Percentiles rank a stretch among this genome's conserved stretches.
Evolutionary conservation across 2,329 filamentous ascomycete genomes (phyloP).

Genomic region (Tolypocladium guangdongense): DNA sequence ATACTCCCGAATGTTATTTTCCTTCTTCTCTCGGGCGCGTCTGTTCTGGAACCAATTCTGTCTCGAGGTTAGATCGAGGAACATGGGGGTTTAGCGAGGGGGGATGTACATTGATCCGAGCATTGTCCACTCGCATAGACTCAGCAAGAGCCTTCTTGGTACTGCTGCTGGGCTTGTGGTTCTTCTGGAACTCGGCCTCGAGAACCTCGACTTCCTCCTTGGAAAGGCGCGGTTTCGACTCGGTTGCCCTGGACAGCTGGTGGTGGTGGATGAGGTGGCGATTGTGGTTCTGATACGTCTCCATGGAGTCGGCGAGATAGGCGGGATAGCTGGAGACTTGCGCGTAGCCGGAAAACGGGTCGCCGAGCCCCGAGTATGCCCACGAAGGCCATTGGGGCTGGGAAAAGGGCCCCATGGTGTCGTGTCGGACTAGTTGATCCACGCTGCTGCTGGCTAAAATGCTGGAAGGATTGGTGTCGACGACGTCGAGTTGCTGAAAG

Average conservation of each 20-base stretch:
- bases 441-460: no score
- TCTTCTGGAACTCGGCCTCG: constrained; percentile 51
- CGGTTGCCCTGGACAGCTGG: constrained; percentile 28
- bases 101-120: constrained; percentile 48
- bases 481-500: neutral
- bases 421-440: neutral
- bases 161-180: constrained; percentile 52
- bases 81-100: neutral
- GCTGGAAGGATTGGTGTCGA: no score
- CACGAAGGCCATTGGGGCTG: constrained; percentile 25
- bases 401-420: constrained; percentile 20
- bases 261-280: constrained; percentile 24
- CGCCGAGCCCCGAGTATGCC: constrained; percentile 18
- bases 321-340: constrained; percentile 19
- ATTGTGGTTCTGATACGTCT: constrained; percentile 25
- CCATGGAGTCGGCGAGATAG: constrained; percentile 27
- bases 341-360: constrained; percentile 19
- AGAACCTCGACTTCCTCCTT: constrained; percentile 49
- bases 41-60: constrained; percentile 63
- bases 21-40: constrained; percentile 53
- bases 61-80: constrained; percentile 14
- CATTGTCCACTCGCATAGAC: constrained; percentile 49
- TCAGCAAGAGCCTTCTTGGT: constrained; percentile 51
- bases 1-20: constrained; percentile 39
- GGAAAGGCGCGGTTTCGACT: constrained; percentile 42